A percentile compares a stretch with the other conserved stretches of the same genome.
Evolutionary conservation across 2,329 filamentous ascomycete species (phyloP).

Genomic region (Helotiales sp.): DNA sequence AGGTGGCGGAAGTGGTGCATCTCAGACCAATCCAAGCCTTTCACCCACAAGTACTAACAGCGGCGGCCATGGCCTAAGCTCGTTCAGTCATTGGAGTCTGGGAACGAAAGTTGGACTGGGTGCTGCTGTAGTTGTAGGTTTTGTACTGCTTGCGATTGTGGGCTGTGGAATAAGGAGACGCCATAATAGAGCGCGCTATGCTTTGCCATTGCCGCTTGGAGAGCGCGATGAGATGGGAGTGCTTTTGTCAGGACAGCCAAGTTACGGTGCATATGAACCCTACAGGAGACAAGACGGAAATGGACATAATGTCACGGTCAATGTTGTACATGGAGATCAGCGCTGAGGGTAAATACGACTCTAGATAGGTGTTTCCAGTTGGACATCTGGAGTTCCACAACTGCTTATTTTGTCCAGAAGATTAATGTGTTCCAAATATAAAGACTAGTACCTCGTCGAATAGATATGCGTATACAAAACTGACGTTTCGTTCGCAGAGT

Average conservation of each 20-base stretch:
- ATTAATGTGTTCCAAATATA: too few species aligned
- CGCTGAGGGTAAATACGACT: not conserved
- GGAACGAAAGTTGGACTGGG: constrained; percentile 15
- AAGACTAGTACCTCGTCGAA: too few species aligned
- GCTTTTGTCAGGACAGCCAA: too few species aligned
- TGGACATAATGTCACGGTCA: constrained; percentile 23
- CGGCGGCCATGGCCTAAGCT: not conserved
- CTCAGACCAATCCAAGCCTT: constrained; percentile 14
- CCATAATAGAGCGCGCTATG: not conserved
- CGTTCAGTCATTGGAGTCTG: constrained; percentile 10
- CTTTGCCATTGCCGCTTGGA: not conserved
- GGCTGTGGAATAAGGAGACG: not conserved
- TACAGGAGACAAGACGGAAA: constrained; percentile 8
- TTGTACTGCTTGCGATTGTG: not conserved
- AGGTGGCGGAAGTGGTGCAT: not conserved
- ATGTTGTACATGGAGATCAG: constrained; percentile 26
- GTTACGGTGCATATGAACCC: constrained; percentile 20
- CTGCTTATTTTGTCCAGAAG: too few species aligned
- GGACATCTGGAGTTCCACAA: not conserved
- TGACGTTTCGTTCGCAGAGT: too few species aligned
- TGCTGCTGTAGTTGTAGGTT: not conserved
- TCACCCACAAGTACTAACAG: not conserved
- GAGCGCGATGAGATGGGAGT: constrained; percentile 18
- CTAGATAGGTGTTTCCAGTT: not conserved
- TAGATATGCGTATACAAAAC: too few species aligned